These are phyloP conservation scores for Fusarium xylarioides DNA, from an alignment of 2,329 filamentous ascomycete genomes.

Conservation along the genomic window DNA sequence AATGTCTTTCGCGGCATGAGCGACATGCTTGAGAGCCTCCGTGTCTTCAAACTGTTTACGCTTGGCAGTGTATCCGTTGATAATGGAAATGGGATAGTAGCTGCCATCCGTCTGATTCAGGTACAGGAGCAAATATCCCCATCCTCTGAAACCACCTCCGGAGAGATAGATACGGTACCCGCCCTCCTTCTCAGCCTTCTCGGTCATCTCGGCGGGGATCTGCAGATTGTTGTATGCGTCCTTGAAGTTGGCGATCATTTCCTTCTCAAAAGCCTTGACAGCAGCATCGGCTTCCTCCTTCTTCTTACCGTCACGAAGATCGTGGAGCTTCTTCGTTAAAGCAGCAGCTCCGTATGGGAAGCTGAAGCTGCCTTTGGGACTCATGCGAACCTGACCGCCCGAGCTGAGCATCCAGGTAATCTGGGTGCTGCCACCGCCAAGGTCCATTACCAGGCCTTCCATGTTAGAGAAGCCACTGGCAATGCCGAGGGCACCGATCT, in stretches of 20 bases:
- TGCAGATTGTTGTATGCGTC: conserved; percentile 61
- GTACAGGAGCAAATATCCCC: conserved; percentile 70
- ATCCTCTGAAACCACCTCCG: conserved; percentile 75
- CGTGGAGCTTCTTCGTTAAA: conserved; percentile 63
- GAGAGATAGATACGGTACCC: conserved; percentile 72
- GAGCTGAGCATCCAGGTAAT: conserved; percentile 71
- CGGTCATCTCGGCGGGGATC: conserved; percentile 61
- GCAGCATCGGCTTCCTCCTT: conserved; percentile 53
- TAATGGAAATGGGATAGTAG: conserved; percentile 75
- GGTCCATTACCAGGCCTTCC: conserved; percentile 75
- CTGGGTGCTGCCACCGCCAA: conserved; percentile 76
- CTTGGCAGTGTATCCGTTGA: conserved; percentile 71
- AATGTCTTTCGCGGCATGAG: conserved; percentile 48
- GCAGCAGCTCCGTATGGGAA: conserved; percentile 77
- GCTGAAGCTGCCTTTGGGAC: conserved; percentile 66
- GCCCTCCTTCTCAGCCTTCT: conserved; percentile 53
- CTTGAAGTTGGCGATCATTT: conserved; percentile 63
- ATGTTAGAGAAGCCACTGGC: conserved; percentile 70
- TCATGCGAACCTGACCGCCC: conserved; percentile 59
- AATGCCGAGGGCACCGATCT: conserved; percentile 71
- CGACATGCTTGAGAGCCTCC: conserved; percentile 47
- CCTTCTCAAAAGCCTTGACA: conserved; percentile 55
- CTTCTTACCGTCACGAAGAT: conserved; percentile 51
- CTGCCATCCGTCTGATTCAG: conserved; percentile 66
- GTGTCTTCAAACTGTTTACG: conserved; percentile 62